These are phyloP conservation scores for Coemansia erecta DNA, from an alignment of 192 early-diverging fungal species.

Conservation along the genomic window DNA sequence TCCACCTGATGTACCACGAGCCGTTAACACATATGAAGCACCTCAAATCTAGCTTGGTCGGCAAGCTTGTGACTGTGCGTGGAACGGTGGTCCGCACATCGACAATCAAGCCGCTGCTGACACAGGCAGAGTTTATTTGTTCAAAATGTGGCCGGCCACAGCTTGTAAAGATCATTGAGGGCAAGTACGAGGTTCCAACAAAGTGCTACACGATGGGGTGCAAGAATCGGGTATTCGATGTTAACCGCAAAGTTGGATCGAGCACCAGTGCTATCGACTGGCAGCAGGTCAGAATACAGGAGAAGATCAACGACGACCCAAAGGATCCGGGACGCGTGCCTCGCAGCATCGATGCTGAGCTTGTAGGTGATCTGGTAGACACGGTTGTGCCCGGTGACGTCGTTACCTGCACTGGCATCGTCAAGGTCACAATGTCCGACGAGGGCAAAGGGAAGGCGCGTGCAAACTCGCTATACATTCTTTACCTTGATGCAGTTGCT, in stretches of 20 bases:
- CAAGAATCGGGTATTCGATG: constrained; percentile 62
- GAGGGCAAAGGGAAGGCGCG: constrained; percentile 57
- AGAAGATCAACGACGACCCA: constrained; percentile 72
- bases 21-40: constrained; percentile 64
- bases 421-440: constrained; percentile 68
- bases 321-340: constrained; percentile 69
- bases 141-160: constrained; percentile 57
- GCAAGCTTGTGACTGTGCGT: constrained; percentile 67
- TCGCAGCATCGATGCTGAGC: constrained; percentile 74
- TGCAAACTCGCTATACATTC: constrained; percentile 63
- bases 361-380: constrained; percentile 74
- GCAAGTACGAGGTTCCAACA: constrained; percentile 59
- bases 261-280: constrained; percentile 67
- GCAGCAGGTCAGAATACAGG: constrained; percentile 81
- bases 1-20: constrained; percentile 54
- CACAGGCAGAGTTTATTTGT: constrained; percentile 65
- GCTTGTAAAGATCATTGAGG: constrained; percentile 61
- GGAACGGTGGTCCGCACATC: constrained; percentile 80
- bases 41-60: constrained; percentile 71
- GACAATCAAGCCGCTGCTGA: constrained; percentile 65
- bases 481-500: constrained; percentile 71
- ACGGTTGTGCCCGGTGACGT: constrained; percentile 79
- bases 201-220: constrained; percentile 66
- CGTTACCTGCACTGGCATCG: constrained; percentile 69
- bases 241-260: constrained; percentile 53